Base-by-base conservation (phyloP, 768 basidiomycete genomes). In the Podaxis sp. region DNA sequence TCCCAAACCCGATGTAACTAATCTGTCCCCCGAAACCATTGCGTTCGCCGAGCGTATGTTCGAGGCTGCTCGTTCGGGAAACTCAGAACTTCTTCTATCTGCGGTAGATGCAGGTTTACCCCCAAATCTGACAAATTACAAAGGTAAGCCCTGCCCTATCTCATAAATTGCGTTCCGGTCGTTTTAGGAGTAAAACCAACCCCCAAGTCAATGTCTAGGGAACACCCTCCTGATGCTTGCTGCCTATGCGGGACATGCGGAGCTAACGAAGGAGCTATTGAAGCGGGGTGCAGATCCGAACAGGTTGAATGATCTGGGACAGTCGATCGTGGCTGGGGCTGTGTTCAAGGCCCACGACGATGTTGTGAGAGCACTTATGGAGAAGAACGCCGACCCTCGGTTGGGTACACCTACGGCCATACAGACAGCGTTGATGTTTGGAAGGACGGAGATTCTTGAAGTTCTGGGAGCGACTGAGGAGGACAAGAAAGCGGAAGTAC, bases 221-320 rank as follows among this genome's bases (percentile, higher is more conserved):
- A 91, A 92, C 69, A 89, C 89, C 4, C 75, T 93, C 5, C 74
- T 92, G 56, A 92, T 92, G 89, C 81, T 91, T 54, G 85, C 87
- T 2, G 82, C 90, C 1, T 92, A 92, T 67, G 78, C 83, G 21
- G 90, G 90, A 1, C 87, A 91, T 65, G 70, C 74, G 0, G 73
- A 77, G 1, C 80, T 89, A 18, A 74, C 82, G 1, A 74, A 74
- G 50, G 78, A 77, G 13, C 78, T 93, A 27, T 71, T 91, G 50
- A 65, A 72, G 5, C 77, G 80, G 36, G 81, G 82, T 2, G 88
- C 83, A 40, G 88, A 91, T 69, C 82, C 85, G 1, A 86, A 90
- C 66, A 76, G 83, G 10, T 67, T 84, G 54, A 93, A 93, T 70
- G 89, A 91, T 65, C 77, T 81, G 2, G 83, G 82, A 0, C 91